A percentile compares a stretch with the other conserved stretches of the same genome.
Conservation (phyloP, 352 stramenopile genomes). For the Globisporangium takayamanum region DNA sequence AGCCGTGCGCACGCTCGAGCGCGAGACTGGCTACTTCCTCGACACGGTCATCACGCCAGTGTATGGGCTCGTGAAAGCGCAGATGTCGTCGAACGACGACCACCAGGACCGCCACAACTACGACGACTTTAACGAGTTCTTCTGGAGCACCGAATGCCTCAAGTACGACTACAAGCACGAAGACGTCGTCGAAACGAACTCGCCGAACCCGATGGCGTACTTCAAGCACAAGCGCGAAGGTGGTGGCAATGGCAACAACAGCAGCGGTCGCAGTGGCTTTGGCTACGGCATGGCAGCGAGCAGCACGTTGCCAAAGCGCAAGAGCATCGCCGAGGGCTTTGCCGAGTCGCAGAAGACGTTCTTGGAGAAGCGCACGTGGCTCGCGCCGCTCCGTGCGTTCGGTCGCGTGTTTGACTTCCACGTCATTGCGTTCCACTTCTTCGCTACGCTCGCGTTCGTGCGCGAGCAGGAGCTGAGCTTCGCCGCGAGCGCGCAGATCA, state of each 20-base stretch:
- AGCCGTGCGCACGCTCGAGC: slow-evolving; percentile 52
- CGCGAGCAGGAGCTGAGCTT: slow-evolving; percentile 89
- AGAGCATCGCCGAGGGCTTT: slow-evolving; percentile 89
- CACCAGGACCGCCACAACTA: slow-evolving; percentile 97
- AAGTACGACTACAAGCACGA: slow-evolving; percentile 92
- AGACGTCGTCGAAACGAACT: slow-evolving; percentile 68
- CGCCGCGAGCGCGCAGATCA: slow-evolving; percentile 71
- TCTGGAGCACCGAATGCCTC: slow-evolving; percentile 96
- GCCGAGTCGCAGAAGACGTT: slow-evolving; percentile 94
- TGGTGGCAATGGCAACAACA: slow-evolving; percentile 9
- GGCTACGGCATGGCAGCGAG: slow-evolving; percentile 14
- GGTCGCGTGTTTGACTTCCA: slow-evolving; percentile 97
- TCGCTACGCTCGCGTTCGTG: slow-evolving; percentile 90
- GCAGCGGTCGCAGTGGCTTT: slow-evolving; percentile 12
- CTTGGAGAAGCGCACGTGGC: slow-evolving; percentile 96
- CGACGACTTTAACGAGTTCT: slow-evolving; percentile 99
- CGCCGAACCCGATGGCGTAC: slow-evolving; percentile 52
- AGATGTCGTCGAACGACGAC: slow-evolving; percentile 90
- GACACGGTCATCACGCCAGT: slow-evolving; percentile 97
- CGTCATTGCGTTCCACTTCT: slow-evolving; percentile 95
- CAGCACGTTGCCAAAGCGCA: slow-evolving; percentile 37
- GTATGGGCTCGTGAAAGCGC: slow-evolving; percentile 76
- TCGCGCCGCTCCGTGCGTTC: slow-evolving; percentile 93
- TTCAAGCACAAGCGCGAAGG: slow-evolving; percentile 40
- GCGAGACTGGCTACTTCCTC: slow-evolving; percentile 95